Conservation (phyloP, 2,329 filamentous ascomycete species). For the Ophiostoma sp. region DNA sequence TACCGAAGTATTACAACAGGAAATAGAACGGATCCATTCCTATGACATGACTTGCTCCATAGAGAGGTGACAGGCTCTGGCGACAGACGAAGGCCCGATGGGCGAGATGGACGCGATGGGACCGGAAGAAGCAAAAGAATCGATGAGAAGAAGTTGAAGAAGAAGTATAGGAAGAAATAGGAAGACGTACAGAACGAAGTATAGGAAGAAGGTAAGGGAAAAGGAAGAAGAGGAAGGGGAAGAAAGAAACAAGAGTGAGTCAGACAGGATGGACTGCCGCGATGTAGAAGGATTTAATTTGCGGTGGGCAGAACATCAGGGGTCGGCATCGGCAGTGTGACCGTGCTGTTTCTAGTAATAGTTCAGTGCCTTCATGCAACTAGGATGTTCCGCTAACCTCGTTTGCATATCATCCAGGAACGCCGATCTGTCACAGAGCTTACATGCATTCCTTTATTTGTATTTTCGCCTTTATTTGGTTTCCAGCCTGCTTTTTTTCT, state of each 20-base stretch:
- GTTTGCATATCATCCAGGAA: not conserved
- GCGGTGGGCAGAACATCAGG: not conserved
- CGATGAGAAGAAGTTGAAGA: not conserved
- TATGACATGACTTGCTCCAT: too few species aligned
- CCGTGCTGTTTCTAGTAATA: not conserved
- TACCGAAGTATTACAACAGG: constrained; percentile 1
- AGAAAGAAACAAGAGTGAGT: not conserved
- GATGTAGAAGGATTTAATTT: not conserved
- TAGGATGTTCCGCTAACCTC: not conserved
- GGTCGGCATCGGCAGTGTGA: not conserved
- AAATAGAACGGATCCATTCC: not conserved
- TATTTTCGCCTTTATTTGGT: not conserved
- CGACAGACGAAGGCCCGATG: not conserved
- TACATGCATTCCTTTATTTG: not conserved
- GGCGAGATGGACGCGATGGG: not conserved
- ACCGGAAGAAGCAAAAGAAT: not conserved
- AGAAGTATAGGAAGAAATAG: not conserved
- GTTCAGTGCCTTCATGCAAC: not conserved
- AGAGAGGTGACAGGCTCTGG: too few species aligned
- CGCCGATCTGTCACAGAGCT: not conserved
- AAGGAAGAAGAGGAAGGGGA: not conserved
- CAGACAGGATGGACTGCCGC: too few species aligned
- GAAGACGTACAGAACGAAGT: not conserved
- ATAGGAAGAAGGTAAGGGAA: not conserved
- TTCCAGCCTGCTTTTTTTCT: too few species aligned